A percentile compares a stretch with the other conserved stretches of the same genome.
These are phyloP conservation scores for Diaporthe sp. DNA, from an alignment of 2,329 filamentous ascomycete species.

Conservation along the genomic window DNA sequence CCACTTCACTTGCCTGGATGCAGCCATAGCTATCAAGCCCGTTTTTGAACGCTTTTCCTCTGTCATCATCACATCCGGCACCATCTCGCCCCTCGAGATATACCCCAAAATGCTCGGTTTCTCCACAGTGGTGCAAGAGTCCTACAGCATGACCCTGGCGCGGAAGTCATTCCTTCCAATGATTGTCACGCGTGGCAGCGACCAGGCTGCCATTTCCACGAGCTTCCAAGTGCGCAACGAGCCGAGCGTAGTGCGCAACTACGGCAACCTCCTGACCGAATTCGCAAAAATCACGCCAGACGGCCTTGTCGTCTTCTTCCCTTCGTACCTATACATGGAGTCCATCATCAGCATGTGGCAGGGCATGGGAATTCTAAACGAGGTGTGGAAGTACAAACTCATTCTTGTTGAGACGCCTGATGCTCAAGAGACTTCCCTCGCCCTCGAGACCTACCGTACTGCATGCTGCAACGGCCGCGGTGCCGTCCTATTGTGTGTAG, in stretches of 20 bases:
- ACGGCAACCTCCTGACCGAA: constrained; percentile 91
- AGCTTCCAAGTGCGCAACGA: constrained; percentile 97
- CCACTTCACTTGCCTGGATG: constrained; percentile 96
- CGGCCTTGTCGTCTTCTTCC: constrained; percentile 99
- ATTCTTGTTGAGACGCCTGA: constrained; percentile 98
- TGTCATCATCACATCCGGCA: constrained; percentile 98
- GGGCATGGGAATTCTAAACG: constrained; percentile 96
- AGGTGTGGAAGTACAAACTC: constrained; percentile 99
- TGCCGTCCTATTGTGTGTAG: constrained; percentile 92
- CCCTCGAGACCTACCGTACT: constrained; percentile 95
- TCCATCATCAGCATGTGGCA: constrained; percentile 99
- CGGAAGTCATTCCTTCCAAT: constrained; percentile 96
- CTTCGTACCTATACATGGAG: constrained; percentile 99
- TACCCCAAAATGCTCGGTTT: constrained; percentile 99
- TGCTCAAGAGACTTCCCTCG: constrained; percentile 94
- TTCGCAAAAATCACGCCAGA: constrained; percentile 97
- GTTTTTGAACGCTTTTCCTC: constrained; percentile 98
- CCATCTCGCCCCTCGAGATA: constrained; percentile 97
- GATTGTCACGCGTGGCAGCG: constrained; percentile 95
- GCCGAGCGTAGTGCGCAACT: constrained; percentile 95
- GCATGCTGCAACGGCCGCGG: constrained; percentile 97
- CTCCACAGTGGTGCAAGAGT: constrained; percentile 91
- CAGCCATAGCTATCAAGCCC: constrained; percentile 96
- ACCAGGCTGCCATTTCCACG: constrained; percentile 92
- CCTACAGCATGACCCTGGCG: constrained; percentile 96